Percentiles rank a stretch among this genome's conserved stretches.
Conservation (phyloP, 2,329 filamentous ascomycete genomes). For the Rachicladosporium sp. region DNA sequence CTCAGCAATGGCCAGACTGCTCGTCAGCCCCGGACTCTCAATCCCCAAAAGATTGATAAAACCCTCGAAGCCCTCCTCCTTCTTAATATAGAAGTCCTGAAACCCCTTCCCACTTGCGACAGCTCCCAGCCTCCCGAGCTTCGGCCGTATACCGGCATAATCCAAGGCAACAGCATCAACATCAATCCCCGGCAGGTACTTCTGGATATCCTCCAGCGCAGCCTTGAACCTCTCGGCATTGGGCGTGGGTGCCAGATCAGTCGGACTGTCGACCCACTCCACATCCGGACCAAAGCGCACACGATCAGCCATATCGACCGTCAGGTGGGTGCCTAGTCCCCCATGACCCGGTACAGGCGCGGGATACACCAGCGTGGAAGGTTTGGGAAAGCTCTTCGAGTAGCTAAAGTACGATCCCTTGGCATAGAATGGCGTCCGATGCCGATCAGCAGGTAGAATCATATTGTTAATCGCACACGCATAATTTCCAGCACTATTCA, state of each 20-base stretch:
- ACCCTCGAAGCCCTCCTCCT: constrained; percentile 64
- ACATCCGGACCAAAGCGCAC: constrained; percentile 91
- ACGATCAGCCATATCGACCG: constrained; percentile 71
- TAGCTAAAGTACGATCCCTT: constrained; percentile 97
- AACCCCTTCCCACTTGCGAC: constrained; percentile 54
- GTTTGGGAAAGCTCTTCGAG: constrained; percentile 48
- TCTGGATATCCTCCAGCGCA: constrained; percentile 62
- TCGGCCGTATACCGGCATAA: constrained; percentile 86
- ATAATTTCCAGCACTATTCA: constrained; percentile 77
- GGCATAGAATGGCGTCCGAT: constrained; percentile 60
- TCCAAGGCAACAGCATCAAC: constrained; percentile 56
- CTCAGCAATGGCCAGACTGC: constrained; percentile 72
- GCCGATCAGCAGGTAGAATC: constrained; percentile 49
- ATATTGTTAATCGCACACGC: constrained; percentile 71
- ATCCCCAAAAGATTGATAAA: constrained; percentile 89
- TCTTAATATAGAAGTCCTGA: constrained; percentile 69
- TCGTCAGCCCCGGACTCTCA: constrained; percentile 86
- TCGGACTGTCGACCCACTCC: constrained; percentile 69
- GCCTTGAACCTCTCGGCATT: constrained; percentile 49
- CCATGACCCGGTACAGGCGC: constrained; percentile 69
- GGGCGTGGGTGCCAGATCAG: constrained; percentile 50
- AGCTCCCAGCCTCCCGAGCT: constrained; percentile 55
- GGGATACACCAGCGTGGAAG: constrained; percentile 72
- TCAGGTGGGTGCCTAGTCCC: constrained; percentile 85
- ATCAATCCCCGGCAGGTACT: constrained; percentile 67